Conservation (phyloP, 2,329 filamentous ascomycete genomes). For the Venturiaceae sp. region DNA sequence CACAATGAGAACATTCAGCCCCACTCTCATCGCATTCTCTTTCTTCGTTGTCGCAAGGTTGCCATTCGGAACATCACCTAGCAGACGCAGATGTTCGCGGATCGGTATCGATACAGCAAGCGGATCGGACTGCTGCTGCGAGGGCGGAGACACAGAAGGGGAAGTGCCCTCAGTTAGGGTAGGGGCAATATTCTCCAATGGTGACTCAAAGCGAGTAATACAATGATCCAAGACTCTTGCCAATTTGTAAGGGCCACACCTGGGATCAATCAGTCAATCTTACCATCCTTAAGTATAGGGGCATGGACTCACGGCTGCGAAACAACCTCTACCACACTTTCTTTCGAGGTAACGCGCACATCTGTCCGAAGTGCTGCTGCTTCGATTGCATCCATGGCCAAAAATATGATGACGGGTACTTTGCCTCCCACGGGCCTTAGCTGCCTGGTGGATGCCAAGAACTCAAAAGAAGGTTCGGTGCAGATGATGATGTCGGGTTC, state of each 20-base stretch:
- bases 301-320: slow-evolving; percentile 1
- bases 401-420: slow-evolving; percentile 20
- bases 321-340: slow-evolving; percentile 11
- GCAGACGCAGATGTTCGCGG: background rate
- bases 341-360: slow-evolving; percentile 17
- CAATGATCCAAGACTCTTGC: background rate
- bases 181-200: background rate
- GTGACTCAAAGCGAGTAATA: slow-evolving; percentile 10
- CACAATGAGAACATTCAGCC: slow-evolving; percentile 20
- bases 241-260: slow-evolving; percentile 5
- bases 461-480: slow-evolving; percentile 22
- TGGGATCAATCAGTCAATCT: background rate
- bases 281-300: background rate
- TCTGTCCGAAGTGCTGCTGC: slow-evolving; percentile 23
- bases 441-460: slow-evolving; percentile 17
- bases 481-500: slow-evolving; percentile 21
- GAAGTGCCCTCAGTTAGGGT: background rate
- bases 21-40: background rate
- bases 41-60: background rate
- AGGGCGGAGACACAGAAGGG: background rate
- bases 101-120: background rate
- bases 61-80: background rate
- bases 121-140: background rate
- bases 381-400: slow-evolving; percentile 22
- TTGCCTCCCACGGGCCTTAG: slow-evolving; percentile 4